Percentiles rank a stretch among this genome's conserved stretches.
phyloP scores from a whole-genome alignment of 1,284 basidiomycete species.

The Boletus sp. region DNA sequence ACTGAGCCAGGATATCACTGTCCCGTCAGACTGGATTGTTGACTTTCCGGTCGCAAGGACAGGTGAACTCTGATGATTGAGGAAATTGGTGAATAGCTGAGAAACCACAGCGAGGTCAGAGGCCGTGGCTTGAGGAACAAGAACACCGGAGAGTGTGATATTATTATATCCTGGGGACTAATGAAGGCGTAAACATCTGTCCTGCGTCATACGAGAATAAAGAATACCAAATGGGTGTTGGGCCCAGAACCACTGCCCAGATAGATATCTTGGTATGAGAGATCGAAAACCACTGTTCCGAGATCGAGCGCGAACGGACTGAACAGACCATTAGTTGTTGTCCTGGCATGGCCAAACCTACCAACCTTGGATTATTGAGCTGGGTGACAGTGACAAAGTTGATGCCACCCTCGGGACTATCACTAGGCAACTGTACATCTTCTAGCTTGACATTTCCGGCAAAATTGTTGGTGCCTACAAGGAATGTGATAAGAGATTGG shows the following conservation, averaged over 20 bases:
- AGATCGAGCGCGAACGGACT: constrained; percentile 70
- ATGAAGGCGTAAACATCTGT: constrained; percentile 1
- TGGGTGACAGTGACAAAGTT: constrained; percentile 57
- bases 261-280: constrained; percentile 57
- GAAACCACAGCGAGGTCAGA: constrained; percentile 53
- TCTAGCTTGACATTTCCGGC: constrained; percentile 52
- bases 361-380: constrained; percentile 61
- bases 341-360: neutral
- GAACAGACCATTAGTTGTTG: constrained; percentile 1
- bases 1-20: constrained; percentile 65
- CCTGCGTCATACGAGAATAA: neutral
- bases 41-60: constrained; percentile 61
- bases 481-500: neutral
- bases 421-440: constrained; percentile 70
- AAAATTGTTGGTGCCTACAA: constrained; percentile 65
- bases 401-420: constrained; percentile 67
- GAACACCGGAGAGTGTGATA: constrained; percentile 58
- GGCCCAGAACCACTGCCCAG: constrained; percentile 57
- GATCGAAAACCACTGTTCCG: constrained; percentile 64
- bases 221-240: constrained; percentile 48
- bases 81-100: constrained; percentile 68
- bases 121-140: constrained; percentile 52
- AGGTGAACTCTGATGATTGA: constrained; percentile 60
- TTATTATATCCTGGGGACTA: constrained; percentile 56
- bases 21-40: constrained; percentile 51